Percentiles rank a stretch among this genome's conserved stretches.
Conservation (phyloP, 176 grass and related monocot genomes). For the Cenchrus americanus region DNA sequence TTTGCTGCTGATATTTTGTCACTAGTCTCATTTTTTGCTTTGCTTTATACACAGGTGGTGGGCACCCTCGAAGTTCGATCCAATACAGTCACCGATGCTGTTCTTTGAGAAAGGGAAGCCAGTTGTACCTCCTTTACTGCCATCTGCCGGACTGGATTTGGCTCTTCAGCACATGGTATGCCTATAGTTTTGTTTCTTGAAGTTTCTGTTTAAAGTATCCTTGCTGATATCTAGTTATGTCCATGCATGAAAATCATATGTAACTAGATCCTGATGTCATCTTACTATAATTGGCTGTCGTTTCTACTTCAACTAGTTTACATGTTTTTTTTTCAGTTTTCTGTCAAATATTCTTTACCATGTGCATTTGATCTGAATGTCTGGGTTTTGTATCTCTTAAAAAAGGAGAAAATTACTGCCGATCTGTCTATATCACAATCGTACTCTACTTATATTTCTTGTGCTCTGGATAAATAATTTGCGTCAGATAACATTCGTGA, state of each 20-base stretch:
- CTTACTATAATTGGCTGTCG: not conserved
- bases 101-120: constrained; percentile 85
- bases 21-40: constrained; percentile 9
- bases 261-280: not conserved
- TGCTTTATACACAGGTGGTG: constrained; percentile 73
- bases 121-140: constrained; percentile 66
- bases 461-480: constrained; percentile 21
- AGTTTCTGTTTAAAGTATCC: not conserved
- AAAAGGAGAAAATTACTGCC: not conserved
- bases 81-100: constrained; percentile 73
- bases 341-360: not conserved
- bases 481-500: constrained; percentile 56
- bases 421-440: not conserved
- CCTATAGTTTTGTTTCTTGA: not conserved
- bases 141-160: constrained; percentile 73
- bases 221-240: not conserved
- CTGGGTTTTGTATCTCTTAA: not conserved
- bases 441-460: not conserved
- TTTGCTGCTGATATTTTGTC: not conserved
- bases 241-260: not conserved
- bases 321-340: not conserved
- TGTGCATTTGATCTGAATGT: constrained; percentile 14
- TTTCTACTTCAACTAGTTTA: not conserved
- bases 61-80: constrained; percentile 90
- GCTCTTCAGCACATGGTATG: constrained; percentile 84